Conservation (phyloP, 306 rosid genomes). For the Prunus salicina region DNA sequence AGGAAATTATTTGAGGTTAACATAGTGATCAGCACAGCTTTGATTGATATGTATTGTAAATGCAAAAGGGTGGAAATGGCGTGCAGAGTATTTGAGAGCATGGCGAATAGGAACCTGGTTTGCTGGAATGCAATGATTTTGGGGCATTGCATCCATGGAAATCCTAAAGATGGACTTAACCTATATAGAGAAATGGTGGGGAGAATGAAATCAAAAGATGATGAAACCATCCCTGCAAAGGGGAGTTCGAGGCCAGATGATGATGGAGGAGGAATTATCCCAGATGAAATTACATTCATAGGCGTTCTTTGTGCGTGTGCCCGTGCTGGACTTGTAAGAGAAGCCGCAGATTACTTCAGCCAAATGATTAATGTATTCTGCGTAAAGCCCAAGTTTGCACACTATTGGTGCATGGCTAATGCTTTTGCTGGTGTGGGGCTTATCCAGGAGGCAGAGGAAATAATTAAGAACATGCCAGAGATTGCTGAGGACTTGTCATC, state of each 20-base stretch:
- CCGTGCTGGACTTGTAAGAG: slow-evolving; percentile 46
- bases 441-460: slow-evolving; percentile 48
- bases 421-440: slow-evolving; percentile 47
- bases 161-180: slow-evolving; percentile 55
- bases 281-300: slow-evolving; percentile 64
- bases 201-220: slow-evolving; percentile 21
- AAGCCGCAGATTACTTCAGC: slow-evolving; percentile 51
- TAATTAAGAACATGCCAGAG: slow-evolving; percentile 38
- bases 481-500: slow-evolving; percentile 30
- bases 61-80: slow-evolving; percentile 51
- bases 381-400: slow-evolving; percentile 67
- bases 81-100: slow-evolving; percentile 38
- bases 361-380: slow-evolving; percentile 46
- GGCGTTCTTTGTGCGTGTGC: slow-evolving; percentile 80
- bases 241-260: slow-evolving; percentile 9
- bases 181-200: slow-evolving; percentile 47
- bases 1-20: slow-evolving; percentile 29
- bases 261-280: slow-evolving; percentile 28
- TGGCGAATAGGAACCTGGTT: slow-evolving; percentile 48
- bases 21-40: slow-evolving; percentile 50
- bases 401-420: slow-evolving; percentile 78
- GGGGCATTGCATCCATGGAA: slow-evolving; percentile 71
- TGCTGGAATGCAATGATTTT: slow-evolving; percentile 68
- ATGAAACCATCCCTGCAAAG: slow-evolving; percentile 12
- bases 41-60: slow-evolving; percentile 70